phyloP scores from a whole-genome alignment of 2,329 filamentous ascomycete genomes.

The Pseudophaeomoniella oleicola region DNA sequence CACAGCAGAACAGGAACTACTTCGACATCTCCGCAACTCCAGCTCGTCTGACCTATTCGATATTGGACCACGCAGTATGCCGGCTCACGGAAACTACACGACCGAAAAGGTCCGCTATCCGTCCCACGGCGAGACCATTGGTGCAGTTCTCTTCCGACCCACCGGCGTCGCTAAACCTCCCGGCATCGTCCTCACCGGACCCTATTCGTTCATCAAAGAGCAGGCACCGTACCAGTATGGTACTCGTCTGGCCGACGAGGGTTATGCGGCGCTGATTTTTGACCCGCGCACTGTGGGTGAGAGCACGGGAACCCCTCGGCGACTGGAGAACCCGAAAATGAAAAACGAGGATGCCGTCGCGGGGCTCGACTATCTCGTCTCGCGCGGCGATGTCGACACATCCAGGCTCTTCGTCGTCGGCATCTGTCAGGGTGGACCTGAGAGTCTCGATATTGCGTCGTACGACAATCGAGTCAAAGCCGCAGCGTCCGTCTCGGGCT shows the following conservation, averaged over 20 bases:
- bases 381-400: constrained; percentile 13
- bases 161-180: constrained; percentile 13
- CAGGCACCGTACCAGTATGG: constrained; percentile 17
- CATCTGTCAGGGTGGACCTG: constrained; percentile 16
- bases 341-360: constrained; percentile 16
- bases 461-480: constrained; percentile 9
- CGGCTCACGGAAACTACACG: constrained; percentile 13
- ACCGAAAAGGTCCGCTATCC: constrained; percentile 14
- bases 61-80: too few species aligned
- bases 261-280: constrained; percentile 17
- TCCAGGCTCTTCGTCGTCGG: constrained; percentile 15
- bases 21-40: too few species aligned
- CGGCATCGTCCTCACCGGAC: constrained; percentile 11
- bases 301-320: constrained; percentile 15
- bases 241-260: constrained; percentile 17
- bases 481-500: constrained; percentile 11
- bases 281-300: constrained; percentile 18
- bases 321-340: constrained; percentile 16
- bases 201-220: constrained; percentile 17
- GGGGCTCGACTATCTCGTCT: constrained; percentile 15
- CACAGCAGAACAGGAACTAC: too few species aligned
- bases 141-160: constrained; percentile 8
- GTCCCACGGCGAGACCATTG: constrained; percentile 14
- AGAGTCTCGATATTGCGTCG: constrained; percentile 17
- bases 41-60: too few species aligned